A percentile compares a stretch with the other conserved stretches of the same genome.
Conservation (phyloP, 1,284 basidiomycete species). For the Porogramme epimiltina region DNA sequence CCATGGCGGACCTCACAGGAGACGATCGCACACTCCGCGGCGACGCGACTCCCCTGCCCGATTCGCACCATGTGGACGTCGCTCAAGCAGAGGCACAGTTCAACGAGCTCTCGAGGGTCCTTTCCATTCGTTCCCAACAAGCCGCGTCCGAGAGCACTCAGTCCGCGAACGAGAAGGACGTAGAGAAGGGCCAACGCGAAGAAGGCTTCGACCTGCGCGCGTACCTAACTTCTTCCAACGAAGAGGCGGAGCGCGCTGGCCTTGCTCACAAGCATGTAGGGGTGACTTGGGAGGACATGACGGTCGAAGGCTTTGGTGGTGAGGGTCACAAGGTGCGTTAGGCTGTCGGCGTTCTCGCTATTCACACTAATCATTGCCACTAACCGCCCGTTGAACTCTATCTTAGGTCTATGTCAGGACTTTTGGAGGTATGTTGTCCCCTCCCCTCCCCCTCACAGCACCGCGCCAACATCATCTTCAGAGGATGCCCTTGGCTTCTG, state of each 20-base stretch:
- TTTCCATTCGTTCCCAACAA: conserved; percentile 29
- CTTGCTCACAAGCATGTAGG: conserved; percentile 86
- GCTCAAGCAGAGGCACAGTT: conserved; percentile 53
- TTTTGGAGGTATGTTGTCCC: conserved; percentile 49
- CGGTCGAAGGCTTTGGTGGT: conserved; percentile 74
- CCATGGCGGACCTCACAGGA: conserved; percentile 32
- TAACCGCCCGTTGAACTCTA: background rate
- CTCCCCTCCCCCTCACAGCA: no score
- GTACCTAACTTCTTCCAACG: conserved; percentile 72
- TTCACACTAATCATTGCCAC: background rate
- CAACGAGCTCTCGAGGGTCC: conserved; percentile 47
- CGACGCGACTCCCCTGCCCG: conserved; percentile 16
- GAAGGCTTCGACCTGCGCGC: conserved; percentile 71
- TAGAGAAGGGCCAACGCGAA: conserved; percentile 47
- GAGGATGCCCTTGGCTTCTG: conserved; percentile 62
- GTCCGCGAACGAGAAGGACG: conserved; percentile 40
- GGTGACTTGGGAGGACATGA: conserved; percentile 76
- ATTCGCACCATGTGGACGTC: conserved; percentile 48
- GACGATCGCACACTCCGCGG: conserved; percentile 33
- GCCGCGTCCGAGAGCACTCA: conserved; percentile 17
- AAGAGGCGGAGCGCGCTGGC: conserved; percentile 67
- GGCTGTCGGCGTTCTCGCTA: background rate
- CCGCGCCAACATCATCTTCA: no score
- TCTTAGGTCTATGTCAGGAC: conserved; percentile 68
- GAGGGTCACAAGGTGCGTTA: conserved; percentile 53